These are phyloP conservation scores for Dimargaris xerosporica DNA, from an alignment of 192 early-diverging fungal genomes.

Conservation along the genomic window DNA sequence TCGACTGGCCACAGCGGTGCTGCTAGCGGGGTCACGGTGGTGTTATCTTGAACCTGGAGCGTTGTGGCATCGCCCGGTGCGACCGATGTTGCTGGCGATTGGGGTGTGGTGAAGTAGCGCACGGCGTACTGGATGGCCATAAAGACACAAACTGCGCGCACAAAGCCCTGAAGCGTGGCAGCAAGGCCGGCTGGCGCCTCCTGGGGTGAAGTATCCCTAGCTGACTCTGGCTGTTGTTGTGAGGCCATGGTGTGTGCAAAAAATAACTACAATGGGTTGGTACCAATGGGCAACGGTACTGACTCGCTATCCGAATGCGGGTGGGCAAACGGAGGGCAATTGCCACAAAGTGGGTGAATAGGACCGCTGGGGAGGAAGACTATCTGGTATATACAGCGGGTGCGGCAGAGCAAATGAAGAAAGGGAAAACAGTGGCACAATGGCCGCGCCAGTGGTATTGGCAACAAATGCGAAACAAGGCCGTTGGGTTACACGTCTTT, in stretches of 20 bases:
- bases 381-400: too few species aligned
- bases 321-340: too few species aligned
- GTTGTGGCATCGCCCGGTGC: not conserved
- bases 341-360: too few species aligned
- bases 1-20: constrained; percentile 8
- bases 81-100: not conserved
- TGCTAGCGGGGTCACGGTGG: not conserved
- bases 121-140: constrained; percentile 9
- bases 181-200: not conserved
- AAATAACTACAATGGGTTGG: too few species aligned
- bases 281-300: too few species aligned
- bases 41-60: not conserved
- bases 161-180: not conserved
- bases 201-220: not conserved
- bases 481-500: too few species aligned
- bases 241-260: not conserved
- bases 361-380: too few species aligned
- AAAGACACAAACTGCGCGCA: not conserved
- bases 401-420: too few species aligned
- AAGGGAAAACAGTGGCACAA: too few species aligned
- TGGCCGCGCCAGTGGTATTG: too few species aligned
- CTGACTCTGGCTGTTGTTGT: not conserved
- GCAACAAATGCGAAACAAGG: too few species aligned
- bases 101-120: not conserved
- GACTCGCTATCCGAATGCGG: too few species aligned